These are phyloP conservation scores for Strobilomyces confusus DNA, from an alignment of 768 basidiomycete genomes.

Conservation along the genomic window DNA sequence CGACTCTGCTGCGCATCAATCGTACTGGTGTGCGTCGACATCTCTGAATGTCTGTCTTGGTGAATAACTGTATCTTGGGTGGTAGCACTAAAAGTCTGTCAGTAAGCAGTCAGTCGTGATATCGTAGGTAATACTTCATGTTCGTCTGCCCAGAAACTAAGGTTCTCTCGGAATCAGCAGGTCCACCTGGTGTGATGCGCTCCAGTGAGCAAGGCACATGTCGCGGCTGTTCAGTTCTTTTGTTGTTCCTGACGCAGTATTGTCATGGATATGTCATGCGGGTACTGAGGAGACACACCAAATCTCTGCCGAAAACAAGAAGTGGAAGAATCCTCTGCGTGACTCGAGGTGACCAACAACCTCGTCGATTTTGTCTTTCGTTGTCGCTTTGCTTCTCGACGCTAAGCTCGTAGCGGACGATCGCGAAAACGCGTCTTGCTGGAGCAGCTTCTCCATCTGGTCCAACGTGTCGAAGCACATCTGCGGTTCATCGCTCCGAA, in stretches of 20 bases:
- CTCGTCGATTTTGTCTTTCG: neutral
- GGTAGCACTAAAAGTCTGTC: too few species aligned
- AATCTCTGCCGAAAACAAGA: neutral
- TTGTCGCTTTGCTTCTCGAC: neutral
- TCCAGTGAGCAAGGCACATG: too few species aligned
- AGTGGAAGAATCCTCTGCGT: neutral
- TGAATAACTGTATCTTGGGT: too few species aligned
- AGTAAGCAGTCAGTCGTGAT: too few species aligned
- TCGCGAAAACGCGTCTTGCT: neutral
- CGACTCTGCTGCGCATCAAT: too few species aligned
- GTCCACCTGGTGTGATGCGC: too few species aligned
- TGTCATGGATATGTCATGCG: neutral
- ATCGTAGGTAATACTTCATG: too few species aligned
- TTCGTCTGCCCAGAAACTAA: too few species aligned
- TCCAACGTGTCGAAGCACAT: neutral
- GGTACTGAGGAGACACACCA: neutral
- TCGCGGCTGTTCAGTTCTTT: neutral
- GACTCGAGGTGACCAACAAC: neutral
- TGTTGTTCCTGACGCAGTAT: neutral
- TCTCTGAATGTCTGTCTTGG: too few species aligned
- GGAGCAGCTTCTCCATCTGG: neutral
- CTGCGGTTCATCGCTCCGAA: neutral
- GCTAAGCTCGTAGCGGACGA: neutral
- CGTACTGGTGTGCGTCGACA: too few species aligned
- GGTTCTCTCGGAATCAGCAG: too few species aligned